These are phyloP conservation scores for Penicillium chermesinum DNA, from an alignment of 495 filamentous ascomycete species.

Conservation along the genomic window DNA sequence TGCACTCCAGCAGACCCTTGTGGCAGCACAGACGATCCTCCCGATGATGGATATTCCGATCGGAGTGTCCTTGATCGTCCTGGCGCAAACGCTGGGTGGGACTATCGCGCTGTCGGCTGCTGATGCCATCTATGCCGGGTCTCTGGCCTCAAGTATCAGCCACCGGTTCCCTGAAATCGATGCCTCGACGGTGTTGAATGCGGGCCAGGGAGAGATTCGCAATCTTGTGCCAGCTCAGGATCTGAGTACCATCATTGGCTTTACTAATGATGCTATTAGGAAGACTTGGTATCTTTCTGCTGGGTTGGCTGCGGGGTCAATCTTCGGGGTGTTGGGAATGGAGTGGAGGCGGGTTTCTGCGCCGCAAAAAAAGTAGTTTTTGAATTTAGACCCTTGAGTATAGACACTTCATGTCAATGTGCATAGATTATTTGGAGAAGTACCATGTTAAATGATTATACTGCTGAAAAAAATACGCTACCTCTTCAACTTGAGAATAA, in stretches of 20 bases:
- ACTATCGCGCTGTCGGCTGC: neutral
- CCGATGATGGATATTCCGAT: slow-evolving; percentile 25
- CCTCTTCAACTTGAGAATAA: too few relatives aligned
- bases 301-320: neutral
- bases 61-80: neutral
- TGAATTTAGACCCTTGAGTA: too few relatives aligned
- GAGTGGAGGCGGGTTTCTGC: neutral
- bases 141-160: neutral
- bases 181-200: neutral
- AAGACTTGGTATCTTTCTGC: neutral
- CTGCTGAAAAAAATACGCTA: too few relatives aligned
- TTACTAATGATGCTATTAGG: neutral
- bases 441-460: too few relatives aligned
- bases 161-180: neutral
- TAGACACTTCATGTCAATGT: too few relatives aligned
- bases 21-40: slow-evolving; percentile 28
- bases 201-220: neutral
- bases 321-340: neutral
- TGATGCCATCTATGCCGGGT: neutral
- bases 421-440: too few relatives aligned
- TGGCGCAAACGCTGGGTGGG: neutral
- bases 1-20: slow-evolving; percentile 25
- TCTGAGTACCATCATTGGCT: neutral
- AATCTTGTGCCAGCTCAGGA: neutral
- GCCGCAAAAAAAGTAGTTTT: neutral